phyloP scores from a whole-genome alignment of 305 asterid species.

The Ajuga reptans region DNA sequence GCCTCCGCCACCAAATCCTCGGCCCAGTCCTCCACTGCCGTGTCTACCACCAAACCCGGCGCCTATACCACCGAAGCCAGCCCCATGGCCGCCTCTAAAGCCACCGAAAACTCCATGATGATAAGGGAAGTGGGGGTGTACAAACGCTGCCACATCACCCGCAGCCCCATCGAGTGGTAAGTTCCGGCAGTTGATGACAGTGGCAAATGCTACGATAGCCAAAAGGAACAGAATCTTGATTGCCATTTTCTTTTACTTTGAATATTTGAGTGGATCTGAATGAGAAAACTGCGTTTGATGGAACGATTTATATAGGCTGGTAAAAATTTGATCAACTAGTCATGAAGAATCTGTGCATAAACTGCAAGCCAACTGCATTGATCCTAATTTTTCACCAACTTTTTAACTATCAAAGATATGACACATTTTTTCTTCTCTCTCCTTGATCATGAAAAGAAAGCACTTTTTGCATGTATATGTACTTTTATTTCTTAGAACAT shows the following conservation, averaged over 20 bases:
- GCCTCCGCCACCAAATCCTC: conserved; percentile 19
- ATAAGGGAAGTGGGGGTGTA: conserved; percentile 23
- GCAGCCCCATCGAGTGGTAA: neutral
- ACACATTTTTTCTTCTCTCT: neutral
- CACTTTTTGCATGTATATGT: too few relatives aligned
- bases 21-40: neutral
- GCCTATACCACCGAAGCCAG: neutral
- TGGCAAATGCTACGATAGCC: conserved; percentile 16
- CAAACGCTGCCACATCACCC: conserved; percentile 11
- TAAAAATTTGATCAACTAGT: neutral
- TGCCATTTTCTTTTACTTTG: conserved; percentile 20
- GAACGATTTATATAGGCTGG: conserved; percentile 17
- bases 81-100: conserved; percentile 16
- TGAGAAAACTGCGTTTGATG: neutral
- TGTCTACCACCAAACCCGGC: neutral
- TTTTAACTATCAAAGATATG: neutral
- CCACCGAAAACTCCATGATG: conserved; percentile 22
- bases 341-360: conserved; percentile 2
- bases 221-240: conserved; percentile 23
- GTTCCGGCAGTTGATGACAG: conserved; percentile 19
- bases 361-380: neutral
- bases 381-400: neutral
- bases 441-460: conserved; percentile 13
- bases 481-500: too few relatives aligned
- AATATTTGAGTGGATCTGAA: neutral